Percentiles rank a stretch among this genome's conserved stretches.
Evolutionary conservation across 2,329 filamentous ascomycete species (phyloP).

Genomic region (Tolypocladium ophioglossoides): DNA sequence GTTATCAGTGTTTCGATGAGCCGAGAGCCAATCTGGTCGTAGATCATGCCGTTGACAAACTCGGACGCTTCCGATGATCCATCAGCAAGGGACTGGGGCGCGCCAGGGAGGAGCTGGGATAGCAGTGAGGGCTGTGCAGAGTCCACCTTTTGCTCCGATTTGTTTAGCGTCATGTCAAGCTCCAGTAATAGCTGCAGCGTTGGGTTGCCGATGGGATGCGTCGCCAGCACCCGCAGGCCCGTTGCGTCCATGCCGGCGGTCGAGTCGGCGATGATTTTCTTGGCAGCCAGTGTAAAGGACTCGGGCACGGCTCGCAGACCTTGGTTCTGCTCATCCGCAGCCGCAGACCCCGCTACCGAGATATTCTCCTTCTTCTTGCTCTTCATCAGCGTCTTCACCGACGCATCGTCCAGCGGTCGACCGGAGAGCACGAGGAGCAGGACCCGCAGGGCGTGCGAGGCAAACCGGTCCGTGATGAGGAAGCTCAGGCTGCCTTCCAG

Average conservation of each 20-base stretch:
- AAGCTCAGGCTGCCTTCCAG: conserved; percentile 76
- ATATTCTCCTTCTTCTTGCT: conserved; percentile 90
- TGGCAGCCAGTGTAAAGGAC: conserved; percentile 65
- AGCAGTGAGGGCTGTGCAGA: conserved; percentile 46
- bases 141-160: conserved; percentile 24
- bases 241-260: conserved; percentile 66
- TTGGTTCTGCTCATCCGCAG: conserved; percentile 34
- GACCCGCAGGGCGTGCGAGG: conserved; percentile 81
- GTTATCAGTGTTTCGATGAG: conserved; percentile 79
- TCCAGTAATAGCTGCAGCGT: conserved; percentile 84
- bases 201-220: conserved; percentile 84
- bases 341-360: conserved; percentile 44
- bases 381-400: conserved; percentile 65
- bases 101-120: conserved; percentile 68
- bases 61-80: conserved; percentile 59
- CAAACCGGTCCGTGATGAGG: conserved; percentile 78
- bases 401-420: conserved; percentile 59
- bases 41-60: conserved; percentile 80
- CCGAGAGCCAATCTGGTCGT: conserved; percentile 82
- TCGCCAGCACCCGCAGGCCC: conserved; percentile 73
- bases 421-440: conserved; percentile 80
- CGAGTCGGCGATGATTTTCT: conserved; percentile 73
- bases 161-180: conserved; percentile 68
- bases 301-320: conserved; percentile 55
- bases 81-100: conserved; percentile 57